These are phyloP conservation scores for Cercospora sojina DNA, from an alignment of 2,329 filamentous ascomycete species.

Conservation along the genomic window DNA sequence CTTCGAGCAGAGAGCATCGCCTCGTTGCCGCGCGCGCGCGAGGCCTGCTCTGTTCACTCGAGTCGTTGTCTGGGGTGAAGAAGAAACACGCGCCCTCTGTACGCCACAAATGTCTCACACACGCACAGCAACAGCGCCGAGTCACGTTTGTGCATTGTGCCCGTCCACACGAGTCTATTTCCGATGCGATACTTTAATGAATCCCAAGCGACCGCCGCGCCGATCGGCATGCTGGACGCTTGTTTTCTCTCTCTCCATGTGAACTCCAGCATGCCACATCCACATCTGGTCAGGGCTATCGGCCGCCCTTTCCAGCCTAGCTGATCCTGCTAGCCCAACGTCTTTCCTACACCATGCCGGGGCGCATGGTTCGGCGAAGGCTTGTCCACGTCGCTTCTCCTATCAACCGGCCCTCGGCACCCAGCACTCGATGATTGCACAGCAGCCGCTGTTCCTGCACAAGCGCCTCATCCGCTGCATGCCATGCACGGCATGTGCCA, in stretches of 20 bases:
- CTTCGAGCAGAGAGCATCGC: neutral
- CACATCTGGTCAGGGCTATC: slow-evolving; percentile 2
- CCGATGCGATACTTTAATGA: neutral
- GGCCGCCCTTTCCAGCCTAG: neutral
- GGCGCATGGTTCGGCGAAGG: neutral
- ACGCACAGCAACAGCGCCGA: slow-evolving; percentile 2
- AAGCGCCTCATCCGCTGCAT: neutral
- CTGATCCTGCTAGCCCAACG: neutral
- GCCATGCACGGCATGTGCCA: neutral
- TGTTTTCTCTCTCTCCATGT: neutral
- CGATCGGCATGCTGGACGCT: neutral
- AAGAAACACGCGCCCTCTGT: neutral
- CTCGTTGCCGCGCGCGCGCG: neutral
- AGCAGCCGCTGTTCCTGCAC: slow-evolving; percentile 4
- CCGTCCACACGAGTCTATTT: slow-evolving; percentile 4
- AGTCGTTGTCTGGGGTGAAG: neutral
- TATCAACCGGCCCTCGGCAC: slow-evolving; percentile 1
- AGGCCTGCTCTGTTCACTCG: neutral
- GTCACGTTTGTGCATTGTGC: slow-evolving; percentile 7
- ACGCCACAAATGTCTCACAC: neutral
- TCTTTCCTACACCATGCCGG: slow-evolving; percentile 5
- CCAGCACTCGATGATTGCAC: neutral
- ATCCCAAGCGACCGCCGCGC: neutral
- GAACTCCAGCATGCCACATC: neutral
- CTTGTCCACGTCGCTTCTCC: neutral